These are phyloP conservation scores for Lotmaria passim DNA, from an alignment of 208 protist genomes.

Conservation along the genomic window DNA sequence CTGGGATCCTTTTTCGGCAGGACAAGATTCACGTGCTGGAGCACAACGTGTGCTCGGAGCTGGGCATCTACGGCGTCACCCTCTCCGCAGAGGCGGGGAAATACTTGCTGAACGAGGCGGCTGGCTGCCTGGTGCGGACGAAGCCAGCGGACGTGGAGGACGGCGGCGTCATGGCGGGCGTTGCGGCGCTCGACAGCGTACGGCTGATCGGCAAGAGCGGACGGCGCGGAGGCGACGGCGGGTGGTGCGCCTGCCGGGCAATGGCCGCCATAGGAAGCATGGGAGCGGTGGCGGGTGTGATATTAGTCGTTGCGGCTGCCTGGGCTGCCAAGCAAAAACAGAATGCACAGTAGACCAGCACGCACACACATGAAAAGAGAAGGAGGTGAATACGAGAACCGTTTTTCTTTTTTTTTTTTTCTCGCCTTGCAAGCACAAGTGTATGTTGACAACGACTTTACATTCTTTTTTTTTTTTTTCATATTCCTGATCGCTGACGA, in stretches of 20 bases:
- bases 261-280: not conserved
- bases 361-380: no score
- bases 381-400: not conserved
- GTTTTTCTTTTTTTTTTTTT: no score
- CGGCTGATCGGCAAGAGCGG: constrained; percentile 12
- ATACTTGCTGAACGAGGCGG: constrained; percentile 56
- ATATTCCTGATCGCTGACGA: no score
- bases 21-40: constrained; percentile 57
- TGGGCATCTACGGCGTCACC: constrained; percentile 88
- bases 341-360: not conserved
- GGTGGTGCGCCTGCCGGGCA: not conserved
- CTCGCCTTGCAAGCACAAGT: no score
- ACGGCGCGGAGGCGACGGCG: not conserved
- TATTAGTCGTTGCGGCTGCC: not conserved
- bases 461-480: not conserved
- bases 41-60: constrained; percentile 80
- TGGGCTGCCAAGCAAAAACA: constrained; percentile 5
- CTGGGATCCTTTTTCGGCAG: constrained; percentile 62
- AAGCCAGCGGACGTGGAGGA: constrained; percentile 92
- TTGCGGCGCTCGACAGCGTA: constrained; percentile 92
- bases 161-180: constrained; percentile 94
- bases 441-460: not conserved
- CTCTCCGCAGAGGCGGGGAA: constrained; percentile 44
- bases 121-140: constrained; percentile 92
- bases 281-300: not conserved